Percentiles rank a stretch among this genome's conserved stretches.
Evolutionary conservation across 257 asterid species (phyloP).

Genomic region (Scutellaria barbata): DNA sequence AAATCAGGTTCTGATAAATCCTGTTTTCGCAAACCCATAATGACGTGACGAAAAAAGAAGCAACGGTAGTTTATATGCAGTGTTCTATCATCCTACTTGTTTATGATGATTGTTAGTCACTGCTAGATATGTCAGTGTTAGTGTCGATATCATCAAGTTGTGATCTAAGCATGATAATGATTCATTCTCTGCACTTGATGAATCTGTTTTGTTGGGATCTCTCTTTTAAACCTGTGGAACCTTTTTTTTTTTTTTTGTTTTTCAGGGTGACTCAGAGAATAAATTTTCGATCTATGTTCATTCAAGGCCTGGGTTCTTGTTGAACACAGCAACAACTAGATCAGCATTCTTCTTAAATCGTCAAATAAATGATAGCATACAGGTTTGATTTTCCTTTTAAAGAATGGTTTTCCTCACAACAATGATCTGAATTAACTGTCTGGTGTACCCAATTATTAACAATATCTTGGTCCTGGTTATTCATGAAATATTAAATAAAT

Average conservation of each 20-base stretch:
- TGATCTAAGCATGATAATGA: conserved; percentile 2
- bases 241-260: conserved; percentile 38
- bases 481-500: background rate
- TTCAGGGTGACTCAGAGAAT: conserved; percentile 78
- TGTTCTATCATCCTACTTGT: conserved; percentile 5
- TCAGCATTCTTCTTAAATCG: conserved; percentile 75
- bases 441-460: conserved; percentile 10
- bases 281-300: conserved; percentile 87
- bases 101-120: conserved; percentile 14
- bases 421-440: background rate
- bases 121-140: conserved; percentile 6
- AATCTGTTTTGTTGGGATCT: background rate
- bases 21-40: conserved; percentile 20
- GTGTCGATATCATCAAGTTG: conserved; percentile 7
- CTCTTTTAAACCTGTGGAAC: conserved; percentile 14
- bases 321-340: conserved; percentile 77
- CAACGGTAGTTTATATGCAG: conserved; percentile 7
- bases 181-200: conserved; percentile 17
- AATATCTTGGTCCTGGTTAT: background rate
- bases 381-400: conserved; percentile 57
- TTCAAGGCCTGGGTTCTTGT: conserved; percentile 91
- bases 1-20: conserved; percentile 3
- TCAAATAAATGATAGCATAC: conserved; percentile 85
- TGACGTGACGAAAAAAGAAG: conserved; percentile 15
- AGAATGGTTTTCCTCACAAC: background rate